Evolutionary conservation across 2,329 filamentous ascomycete species (phyloP).

Genomic region (Pyrenophora seminiperda): DNA sequence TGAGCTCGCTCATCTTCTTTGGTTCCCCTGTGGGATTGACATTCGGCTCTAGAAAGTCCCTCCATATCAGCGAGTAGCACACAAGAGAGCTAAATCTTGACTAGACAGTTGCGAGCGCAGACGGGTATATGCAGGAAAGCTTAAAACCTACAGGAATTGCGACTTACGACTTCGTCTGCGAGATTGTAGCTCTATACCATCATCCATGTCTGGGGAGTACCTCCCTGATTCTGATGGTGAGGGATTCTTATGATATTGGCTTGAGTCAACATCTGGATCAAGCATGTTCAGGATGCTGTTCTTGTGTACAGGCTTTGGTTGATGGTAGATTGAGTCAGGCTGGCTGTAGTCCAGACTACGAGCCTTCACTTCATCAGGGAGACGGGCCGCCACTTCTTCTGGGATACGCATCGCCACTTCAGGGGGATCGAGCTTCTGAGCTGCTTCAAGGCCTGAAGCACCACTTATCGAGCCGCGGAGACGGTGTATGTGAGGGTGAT

Average conservation of each 20-base stretch:
- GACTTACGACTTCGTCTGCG: conserved; percentile 10
- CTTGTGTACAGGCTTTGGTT: conserved; percentile 12
- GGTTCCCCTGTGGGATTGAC: not conserved
- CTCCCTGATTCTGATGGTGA: not conserved
- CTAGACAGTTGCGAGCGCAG: no score
- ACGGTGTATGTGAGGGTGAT: conserved; percentile 12
- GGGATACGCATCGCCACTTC: not conserved
- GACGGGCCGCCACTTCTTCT: not conserved
- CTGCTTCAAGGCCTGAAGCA: conserved; percentile 9
- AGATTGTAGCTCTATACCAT: conserved; percentile 1
- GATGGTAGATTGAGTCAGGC: conserved; percentile 3
- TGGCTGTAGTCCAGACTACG: conserved; percentile 11
- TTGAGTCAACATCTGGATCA: no score
- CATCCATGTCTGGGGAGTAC: conserved; percentile 4
- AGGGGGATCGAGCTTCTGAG: conserved; percentile 19
- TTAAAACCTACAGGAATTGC: not conserved
- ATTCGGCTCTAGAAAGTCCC: conserved; percentile 20
- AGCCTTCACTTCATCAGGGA: not conserved
- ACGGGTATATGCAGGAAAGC: not conserved
- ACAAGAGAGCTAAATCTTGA: no score
- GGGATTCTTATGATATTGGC: not conserved
- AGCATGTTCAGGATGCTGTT: conserved; percentile 5
- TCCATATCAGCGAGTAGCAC: not conserved
- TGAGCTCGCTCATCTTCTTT: not conserved
- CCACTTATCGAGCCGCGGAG: conserved; percentile 17